A percentile compares a stretch with the other conserved stretches of the same genome.
Evolutionary conservation across 2,329 filamentous ascomycete species (phyloP).

Genomic region (Apiospora hydei): DNA sequence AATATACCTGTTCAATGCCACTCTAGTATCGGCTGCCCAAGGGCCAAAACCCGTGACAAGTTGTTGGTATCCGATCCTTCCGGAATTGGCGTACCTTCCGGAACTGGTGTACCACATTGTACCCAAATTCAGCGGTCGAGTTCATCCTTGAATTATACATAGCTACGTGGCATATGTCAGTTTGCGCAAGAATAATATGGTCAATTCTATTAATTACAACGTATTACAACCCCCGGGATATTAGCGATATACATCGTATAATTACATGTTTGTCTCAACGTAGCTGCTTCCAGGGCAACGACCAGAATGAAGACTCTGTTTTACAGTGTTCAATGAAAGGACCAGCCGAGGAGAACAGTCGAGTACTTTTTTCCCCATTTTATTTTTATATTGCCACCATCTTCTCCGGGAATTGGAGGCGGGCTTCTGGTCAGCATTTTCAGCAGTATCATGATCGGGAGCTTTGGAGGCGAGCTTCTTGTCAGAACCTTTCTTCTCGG

Average conservation of each 20-base stretch:
- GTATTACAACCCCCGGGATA: not conserved
- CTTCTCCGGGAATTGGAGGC: no score
- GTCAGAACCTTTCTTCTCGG: not conserved
- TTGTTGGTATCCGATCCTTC: not conserved
- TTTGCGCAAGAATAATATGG: not conserved
- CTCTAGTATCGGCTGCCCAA: not conserved
- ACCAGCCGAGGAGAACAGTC: no score
- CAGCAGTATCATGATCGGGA: no score
- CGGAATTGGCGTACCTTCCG: no score
- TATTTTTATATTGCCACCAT: no score
- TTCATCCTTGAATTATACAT: not conserved
- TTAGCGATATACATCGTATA: not conserved
- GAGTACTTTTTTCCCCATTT: no score
- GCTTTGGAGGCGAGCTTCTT: no score
- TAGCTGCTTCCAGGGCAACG: not conserved
- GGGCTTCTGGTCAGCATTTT: no score
- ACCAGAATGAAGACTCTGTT: not conserved
- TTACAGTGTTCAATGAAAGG: not conserved
- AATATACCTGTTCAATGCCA: not conserved
- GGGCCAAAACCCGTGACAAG: not conserved
- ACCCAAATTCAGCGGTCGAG: not conserved
- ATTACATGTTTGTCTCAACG: not conserved
- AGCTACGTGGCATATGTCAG: no score
- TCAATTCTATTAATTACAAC: not conserved
- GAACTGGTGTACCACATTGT: no score